A percentile compares a stretch with the other conserved stretches of the same genome.
Conservation (phyloP, 371 early-diverging fungal genomes). For the Mucor saturninus region DNA sequence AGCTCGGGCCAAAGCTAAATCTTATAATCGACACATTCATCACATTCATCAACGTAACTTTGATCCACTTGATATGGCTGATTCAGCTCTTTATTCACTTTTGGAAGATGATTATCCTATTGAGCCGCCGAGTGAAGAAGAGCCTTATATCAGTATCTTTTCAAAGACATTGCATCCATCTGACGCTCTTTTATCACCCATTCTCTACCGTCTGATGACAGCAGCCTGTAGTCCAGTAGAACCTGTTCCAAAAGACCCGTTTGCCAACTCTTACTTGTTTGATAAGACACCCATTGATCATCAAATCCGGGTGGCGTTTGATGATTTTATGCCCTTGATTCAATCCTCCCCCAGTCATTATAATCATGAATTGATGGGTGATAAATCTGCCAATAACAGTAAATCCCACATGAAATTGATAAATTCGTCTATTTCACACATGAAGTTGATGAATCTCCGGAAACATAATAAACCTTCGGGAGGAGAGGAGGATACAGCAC, state of each 20-base stretch:
- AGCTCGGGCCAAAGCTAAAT: constrained; percentile 42
- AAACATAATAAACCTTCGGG: constrained; percentile 6
- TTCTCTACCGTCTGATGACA: constrained; percentile 39
- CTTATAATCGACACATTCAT: constrained; percentile 43
- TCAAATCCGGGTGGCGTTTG: constrained; percentile 33
- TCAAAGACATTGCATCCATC: constrained; percentile 14
- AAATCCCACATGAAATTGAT: constrained; percentile 20
- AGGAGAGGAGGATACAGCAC: constrained; percentile 2
- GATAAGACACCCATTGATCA: constrained; percentile 13
- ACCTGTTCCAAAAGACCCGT: constrained; percentile 33
- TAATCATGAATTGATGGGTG: not conserved
- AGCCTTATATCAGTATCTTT: constrained; percentile 48
- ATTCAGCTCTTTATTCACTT: constrained; percentile 34
- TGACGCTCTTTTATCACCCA: constrained; percentile 27
- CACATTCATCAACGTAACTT: constrained; percentile 26
- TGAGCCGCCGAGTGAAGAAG: constrained; percentile 24
- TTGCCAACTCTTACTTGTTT: constrained; percentile 31
- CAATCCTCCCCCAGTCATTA: not conserved
- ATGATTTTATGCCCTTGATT: constrained; percentile 31
- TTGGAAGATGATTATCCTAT: constrained; percentile 39
- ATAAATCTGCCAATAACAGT: not conserved
- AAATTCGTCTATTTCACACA: constrained; percentile 19
- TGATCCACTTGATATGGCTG: constrained; percentile 27
- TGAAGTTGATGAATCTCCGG: constrained; percentile 16
- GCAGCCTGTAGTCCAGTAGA: constrained; percentile 33